These are phyloP conservation scores for Xylariaceae sp. DNA, from an alignment of 2,329 filamentous ascomycete species.

Conservation along the genomic window DNA sequence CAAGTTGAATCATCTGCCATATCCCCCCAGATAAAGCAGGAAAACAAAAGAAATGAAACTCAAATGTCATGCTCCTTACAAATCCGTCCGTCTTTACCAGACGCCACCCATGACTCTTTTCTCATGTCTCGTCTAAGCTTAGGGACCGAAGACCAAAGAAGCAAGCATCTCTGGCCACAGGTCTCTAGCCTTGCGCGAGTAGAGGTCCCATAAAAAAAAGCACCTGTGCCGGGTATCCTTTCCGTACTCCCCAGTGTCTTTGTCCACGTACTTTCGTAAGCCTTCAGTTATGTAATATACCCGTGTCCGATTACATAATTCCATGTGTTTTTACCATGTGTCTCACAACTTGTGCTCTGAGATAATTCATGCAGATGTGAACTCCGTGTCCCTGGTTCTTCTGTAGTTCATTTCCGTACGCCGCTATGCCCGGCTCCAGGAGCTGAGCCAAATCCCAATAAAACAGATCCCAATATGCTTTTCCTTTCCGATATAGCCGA, in stretches of 20 bases:
- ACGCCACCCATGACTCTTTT: slow-evolving; percentile 38
- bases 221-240: slow-evolving; percentile 38
- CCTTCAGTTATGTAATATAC: slow-evolving; percentile 40
- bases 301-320: slow-evolving; percentile 30
- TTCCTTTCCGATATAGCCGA: slow-evolving; percentile 33
- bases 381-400: slow-evolving; percentile 28
- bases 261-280: slow-evolving; percentile 28
- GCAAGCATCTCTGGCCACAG: slow-evolving; percentile 24
- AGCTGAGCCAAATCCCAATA: slow-evolving; percentile 22
- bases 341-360: slow-evolving; percentile 26
- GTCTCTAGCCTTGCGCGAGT: slow-evolving; percentile 30
- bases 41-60: slow-evolving; percentile 28
- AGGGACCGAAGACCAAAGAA: slow-evolving; percentile 25
- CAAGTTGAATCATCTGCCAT: slow-evolving; percentile 33
- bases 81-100: slow-evolving; percentile 38
- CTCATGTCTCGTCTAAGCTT: slow-evolving; percentile 30
- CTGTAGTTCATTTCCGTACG: slow-evolving; percentile 34
- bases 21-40: slow-evolving; percentile 16
- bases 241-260: slow-evolving; percentile 33
- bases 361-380: slow-evolving; percentile 30
- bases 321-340: slow-evolving; percentile 36
- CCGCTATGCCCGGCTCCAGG: slow-evolving; percentile 29
- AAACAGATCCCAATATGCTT: slow-evolving; percentile 37
- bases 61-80: slow-evolving; percentile 33
- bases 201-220: slow-evolving; percentile 36